A percentile compares a stretch with the other conserved stretches of the same genome.
Conservation (phyloP, 495 filamentous ascomycete genomes). For the Aspergillus egyptiacus region DNA sequence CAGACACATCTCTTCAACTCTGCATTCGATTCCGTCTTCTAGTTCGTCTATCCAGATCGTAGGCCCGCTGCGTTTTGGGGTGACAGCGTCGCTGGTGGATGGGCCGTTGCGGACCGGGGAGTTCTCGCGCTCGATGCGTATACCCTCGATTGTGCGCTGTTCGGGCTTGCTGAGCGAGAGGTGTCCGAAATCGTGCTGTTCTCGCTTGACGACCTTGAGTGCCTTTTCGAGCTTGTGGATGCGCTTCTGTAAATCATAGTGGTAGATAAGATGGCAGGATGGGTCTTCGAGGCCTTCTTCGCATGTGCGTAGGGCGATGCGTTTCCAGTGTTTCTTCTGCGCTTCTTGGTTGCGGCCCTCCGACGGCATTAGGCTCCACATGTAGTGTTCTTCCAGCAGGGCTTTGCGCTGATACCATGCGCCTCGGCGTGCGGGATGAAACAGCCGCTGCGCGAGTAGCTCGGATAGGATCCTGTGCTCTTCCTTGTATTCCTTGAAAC, state of each 20-base stretch:
- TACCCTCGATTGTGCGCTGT: conserved; percentile 69
- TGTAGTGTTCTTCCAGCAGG: conserved; percentile 90
- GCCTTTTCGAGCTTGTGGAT: conserved; percentile 81
- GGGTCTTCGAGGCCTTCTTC: conserved; percentile 81
- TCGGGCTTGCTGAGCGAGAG: conserved; percentile 66
- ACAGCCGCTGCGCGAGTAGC: conserved; percentile 73
- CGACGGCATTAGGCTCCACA: conserved; percentile 55
- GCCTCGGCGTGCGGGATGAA: conserved; percentile 78
- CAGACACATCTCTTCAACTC: conserved; percentile 90
- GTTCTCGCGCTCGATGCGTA: conserved; percentile 60
- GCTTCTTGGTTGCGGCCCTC: conserved; percentile 50
- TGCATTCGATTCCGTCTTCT: conserved; percentile 62
- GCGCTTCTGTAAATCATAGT: conserved; percentile 91
- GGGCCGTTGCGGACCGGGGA: conserved; percentile 17
- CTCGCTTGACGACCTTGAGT: conserved; percentile 74
- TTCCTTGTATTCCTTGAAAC: conserved; percentile 70
- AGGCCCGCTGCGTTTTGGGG: conserved; percentile 53
- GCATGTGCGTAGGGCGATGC: conserved; percentile 73
- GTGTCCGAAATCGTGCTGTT: conserved; percentile 91
- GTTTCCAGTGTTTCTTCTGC: conserved; percentile 79
- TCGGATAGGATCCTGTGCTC: conserved; percentile 72
- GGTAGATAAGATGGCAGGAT: conserved; percentile 83
- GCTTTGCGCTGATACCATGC: conserved; percentile 97
- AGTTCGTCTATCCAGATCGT: conserved; percentile 82
- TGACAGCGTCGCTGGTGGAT: conserved; percentile 21